Conservation (phyloP, 1,139 yeast species). For the Yamadazyma siamensis region DNA sequence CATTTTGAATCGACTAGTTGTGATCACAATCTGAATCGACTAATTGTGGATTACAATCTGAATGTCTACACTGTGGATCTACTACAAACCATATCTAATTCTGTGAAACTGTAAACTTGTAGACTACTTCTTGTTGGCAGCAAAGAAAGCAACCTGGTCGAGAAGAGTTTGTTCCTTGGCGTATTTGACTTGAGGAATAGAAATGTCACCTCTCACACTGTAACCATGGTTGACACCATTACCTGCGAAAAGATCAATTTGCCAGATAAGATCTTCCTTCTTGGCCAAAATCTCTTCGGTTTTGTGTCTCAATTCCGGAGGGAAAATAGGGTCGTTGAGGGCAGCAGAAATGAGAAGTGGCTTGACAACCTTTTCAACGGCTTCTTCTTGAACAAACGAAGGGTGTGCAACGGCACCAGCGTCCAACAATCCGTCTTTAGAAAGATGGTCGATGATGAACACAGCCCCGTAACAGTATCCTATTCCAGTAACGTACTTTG, state of each 20-base stretch:
- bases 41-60: no score
- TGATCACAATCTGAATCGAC: no score
- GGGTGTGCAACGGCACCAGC: conserved; percentile 83
- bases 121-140: background rate
- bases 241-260: conserved; percentile 57
- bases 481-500: conserved; percentile 54
- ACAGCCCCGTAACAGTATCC: conserved; percentile 91
- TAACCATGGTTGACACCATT: conserved; percentile 75
- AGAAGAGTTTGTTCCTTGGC: conserved; percentile 67
- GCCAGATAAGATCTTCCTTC: conserved; percentile 47
- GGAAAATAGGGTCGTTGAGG: conserved; percentile 60
- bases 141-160: conserved; percentile 48
- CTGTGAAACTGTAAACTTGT: background rate
- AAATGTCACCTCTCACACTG: conserved; percentile 70
- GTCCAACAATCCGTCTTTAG: conserved; percentile 44
- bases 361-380: conserved; percentile 51
- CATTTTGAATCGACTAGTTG: no score
- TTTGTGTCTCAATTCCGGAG: conserved; percentile 56
- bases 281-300: conserved; percentile 54
- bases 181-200: conserved; percentile 50
- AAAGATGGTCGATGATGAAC: conserved; percentile 52
- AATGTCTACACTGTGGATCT: no score
- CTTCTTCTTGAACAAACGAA: conserved; percentile 62
- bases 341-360: conserved; percentile 75
- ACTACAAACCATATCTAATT: background rate